Evolutionary conservation across 208 protist species (phyloP).

Genomic region (Trypanosoma vivax): DNA sequence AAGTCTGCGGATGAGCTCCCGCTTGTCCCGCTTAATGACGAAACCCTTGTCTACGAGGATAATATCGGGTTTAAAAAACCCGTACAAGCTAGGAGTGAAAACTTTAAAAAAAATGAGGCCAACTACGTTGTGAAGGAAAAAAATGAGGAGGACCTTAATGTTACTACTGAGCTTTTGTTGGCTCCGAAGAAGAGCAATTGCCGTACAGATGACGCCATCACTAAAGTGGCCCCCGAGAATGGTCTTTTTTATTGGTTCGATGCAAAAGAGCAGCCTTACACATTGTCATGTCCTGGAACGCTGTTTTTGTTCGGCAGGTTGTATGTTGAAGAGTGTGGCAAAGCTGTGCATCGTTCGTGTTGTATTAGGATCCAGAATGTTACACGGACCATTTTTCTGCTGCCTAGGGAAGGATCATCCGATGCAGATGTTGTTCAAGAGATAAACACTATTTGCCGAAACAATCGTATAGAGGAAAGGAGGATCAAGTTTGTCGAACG

Average conservation of each 20-base stretch:
- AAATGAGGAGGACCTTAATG: slow-evolving; percentile 8
- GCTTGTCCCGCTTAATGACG: too few species aligned
- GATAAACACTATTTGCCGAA: slow-evolving; percentile 68
- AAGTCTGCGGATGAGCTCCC: too few species aligned
- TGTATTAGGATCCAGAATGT: slow-evolving; percentile 84
- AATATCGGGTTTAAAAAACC: too few species aligned
- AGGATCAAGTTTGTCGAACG: slow-evolving; percentile 86
- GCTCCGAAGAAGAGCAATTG: slow-evolving; percentile 12
- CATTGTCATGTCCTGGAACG: slow-evolving; percentile 61
- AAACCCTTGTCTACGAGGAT: too few species aligned
- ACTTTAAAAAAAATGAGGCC: too few species aligned
- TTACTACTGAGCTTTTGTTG: slow-evolving; percentile 16
- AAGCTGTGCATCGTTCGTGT: slow-evolving; percentile 46
- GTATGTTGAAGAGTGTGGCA: slow-evolving; percentile 23
- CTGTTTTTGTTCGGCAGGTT: slow-evolving; percentile 89
- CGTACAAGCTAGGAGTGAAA: too few species aligned
- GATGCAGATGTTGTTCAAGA: slow-evolving; percentile 77
- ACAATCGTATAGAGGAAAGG: slow-evolving; percentile 62
- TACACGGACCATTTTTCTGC: slow-evolving; percentile 66
- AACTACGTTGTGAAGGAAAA: slow-evolving; percentile 36
- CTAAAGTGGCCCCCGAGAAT: not conserved
- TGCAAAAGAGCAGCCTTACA: slow-evolving; percentile 75
- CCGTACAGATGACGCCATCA: not conserved
- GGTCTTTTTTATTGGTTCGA: slow-evolving; percentile 74
- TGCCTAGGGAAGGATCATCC: slow-evolving; percentile 46